A percentile compares a stretch with the other conserved stretches of the same genome.
phyloP scores from a whole-genome alignment of 805 yeast genomes.

The Deakozyma indianensis region DNA sequence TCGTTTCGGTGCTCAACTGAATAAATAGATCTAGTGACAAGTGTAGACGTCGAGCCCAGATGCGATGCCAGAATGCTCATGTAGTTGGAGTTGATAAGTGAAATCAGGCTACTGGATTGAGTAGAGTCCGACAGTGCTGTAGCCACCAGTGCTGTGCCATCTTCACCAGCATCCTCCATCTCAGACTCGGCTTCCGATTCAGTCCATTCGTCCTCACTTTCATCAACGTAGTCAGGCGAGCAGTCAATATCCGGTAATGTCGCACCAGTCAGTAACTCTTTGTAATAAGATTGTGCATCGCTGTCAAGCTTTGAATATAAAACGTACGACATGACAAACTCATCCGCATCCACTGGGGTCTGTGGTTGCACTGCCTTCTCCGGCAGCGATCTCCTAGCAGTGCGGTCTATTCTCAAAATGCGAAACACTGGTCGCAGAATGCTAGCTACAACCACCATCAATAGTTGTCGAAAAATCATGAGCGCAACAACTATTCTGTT shows the following conservation, averaged over 20 bases:
- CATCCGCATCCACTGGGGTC: background rate
- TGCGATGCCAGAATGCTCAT: background rate
- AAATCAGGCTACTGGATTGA: background rate
- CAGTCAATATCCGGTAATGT: conserved; percentile 26
- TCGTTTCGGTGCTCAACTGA: background rate
- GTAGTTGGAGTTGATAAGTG: background rate
- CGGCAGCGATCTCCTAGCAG: background rate
- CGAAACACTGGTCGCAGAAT: background rate
- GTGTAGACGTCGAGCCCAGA: background rate
- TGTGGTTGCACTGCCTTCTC: background rate
- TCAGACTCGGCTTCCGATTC: conserved; percentile 6
- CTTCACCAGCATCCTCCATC: conserved; percentile 10
- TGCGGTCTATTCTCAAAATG: conserved; percentile 2
- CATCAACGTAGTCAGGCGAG: conserved; percentile 20
- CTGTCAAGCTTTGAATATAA: conserved; percentile 8
- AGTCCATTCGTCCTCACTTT: conserved; percentile 4
- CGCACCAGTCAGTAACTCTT: conserved; percentile 16
- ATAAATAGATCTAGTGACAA: background rate
- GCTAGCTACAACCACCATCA: conserved; percentile 4
- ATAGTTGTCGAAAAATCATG: conserved; percentile 3
- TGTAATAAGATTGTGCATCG: conserved; percentile 12
- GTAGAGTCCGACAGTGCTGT: background rate
- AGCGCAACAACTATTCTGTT: conserved; percentile 6
- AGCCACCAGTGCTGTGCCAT: conserved; percentile 6
- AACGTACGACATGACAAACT: conserved; percentile 3